These are phyloP conservation scores for Martensiomyces pterosporus DNA, from an alignment of 192 early-diverging fungal species.

Conservation along the genomic window DNA sequence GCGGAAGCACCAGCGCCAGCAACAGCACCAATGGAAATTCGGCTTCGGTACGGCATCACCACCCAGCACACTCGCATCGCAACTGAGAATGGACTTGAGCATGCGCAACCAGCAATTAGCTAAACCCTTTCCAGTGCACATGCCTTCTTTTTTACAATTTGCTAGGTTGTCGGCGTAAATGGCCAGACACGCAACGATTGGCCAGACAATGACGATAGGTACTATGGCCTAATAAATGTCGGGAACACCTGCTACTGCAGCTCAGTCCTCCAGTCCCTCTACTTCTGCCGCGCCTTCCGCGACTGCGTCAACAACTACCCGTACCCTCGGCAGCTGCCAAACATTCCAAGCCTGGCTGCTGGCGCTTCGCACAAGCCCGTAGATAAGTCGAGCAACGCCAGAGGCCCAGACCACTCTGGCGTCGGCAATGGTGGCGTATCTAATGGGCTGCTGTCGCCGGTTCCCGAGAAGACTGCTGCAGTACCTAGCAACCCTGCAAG, in stretches of 20 bases:
- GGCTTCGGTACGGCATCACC: too few relatives aligned
- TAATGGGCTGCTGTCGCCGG: too few relatives aligned
- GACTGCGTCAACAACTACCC: conserved; percentile 83
- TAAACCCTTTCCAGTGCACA: background rate
- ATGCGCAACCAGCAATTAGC: background rate
- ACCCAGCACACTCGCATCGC: too few relatives aligned
- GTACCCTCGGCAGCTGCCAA: conserved; percentile 43
- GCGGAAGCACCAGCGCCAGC: conserved; percentile 26
- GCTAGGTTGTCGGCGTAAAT: conserved; percentile 23
- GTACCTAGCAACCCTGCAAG: too few relatives aligned
- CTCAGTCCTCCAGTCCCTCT: conserved; percentile 93
- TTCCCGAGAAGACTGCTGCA: too few relatives aligned
- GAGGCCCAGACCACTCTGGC: too few relatives aligned
- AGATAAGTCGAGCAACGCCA: too few relatives aligned
- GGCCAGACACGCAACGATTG: conserved; percentile 26
- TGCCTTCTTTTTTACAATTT: background rate
- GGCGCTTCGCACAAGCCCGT: too few relatives aligned
- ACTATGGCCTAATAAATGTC: conserved; percentile 91
- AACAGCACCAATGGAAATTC: conserved; percentile 6
- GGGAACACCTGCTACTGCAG: conserved; percentile 78
- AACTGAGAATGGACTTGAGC: too few relatives aligned
- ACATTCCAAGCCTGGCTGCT: conserved; percentile 2
- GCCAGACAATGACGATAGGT: conserved; percentile 68
- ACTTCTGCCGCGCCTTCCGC: conserved; percentile 91
- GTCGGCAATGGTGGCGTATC: too few relatives aligned